A percentile compares a stretch with the other conserved stretches of the same genome.
Conservation (phyloP, 2,329 filamentous ascomycete genomes). For the Penicillium sp. region DNA sequence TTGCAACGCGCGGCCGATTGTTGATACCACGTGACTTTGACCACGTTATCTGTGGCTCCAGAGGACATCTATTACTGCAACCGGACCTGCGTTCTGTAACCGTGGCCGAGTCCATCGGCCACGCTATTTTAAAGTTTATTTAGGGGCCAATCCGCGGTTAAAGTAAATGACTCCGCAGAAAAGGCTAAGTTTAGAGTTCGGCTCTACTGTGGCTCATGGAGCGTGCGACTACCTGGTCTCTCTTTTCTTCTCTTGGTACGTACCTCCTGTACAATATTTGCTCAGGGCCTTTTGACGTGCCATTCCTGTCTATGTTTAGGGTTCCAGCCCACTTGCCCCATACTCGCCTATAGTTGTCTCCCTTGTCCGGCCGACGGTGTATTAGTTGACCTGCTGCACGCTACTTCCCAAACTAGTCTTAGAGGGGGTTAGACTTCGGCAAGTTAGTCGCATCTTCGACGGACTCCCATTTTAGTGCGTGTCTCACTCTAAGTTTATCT, state of each 20-base stretch:
- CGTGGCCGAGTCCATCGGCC: background rate
- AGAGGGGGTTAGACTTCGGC: background rate
- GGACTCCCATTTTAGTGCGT: background rate
- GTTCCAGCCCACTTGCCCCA: background rate
- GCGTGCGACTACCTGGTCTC: background rate
- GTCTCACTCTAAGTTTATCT: background rate
- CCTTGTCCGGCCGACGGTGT: background rate
- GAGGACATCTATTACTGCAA: background rate
- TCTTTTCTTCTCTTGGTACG: background rate
- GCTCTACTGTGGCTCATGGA: background rate
- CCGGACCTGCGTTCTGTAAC: background rate
- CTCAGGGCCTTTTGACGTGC: background rate
- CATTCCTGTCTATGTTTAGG: background rate
- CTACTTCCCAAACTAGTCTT: too few relatives aligned
- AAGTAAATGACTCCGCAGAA: background rate
- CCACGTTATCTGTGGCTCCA: background rate
- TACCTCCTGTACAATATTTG: too few relatives aligned
- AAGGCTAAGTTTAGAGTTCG: background rate
- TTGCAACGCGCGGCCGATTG: background rate
- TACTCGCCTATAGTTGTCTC: background rate
- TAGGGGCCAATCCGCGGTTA: background rate
- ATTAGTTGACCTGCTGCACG: background rate
- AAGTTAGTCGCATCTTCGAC: background rate
- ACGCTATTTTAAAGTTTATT: background rate
- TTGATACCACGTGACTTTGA: background rate